phyloP scores from a whole-genome alignment of 1,139 yeast species.

The Spathaspora sp. region DNA sequence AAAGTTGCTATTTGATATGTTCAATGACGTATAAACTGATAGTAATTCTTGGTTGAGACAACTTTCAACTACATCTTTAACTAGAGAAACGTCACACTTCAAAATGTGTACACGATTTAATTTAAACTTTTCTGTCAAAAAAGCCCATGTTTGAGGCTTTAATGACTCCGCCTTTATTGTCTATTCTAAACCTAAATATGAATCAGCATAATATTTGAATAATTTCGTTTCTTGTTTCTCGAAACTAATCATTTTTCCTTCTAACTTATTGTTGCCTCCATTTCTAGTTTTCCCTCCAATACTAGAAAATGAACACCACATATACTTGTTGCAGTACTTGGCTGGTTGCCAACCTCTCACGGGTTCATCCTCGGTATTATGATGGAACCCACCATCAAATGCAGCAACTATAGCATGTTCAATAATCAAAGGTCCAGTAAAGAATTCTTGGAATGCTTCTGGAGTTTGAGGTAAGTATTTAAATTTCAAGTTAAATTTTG shows the following conservation, averaged over 20 bases:
- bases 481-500: conserved; percentile 17
- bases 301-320: conserved; percentile 42
- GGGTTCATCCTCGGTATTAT: conserved; percentile 29
- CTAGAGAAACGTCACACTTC: background rate
- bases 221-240: conserved; percentile 19
- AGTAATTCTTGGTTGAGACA: too few species aligned
- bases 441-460: conserved; percentile 19
- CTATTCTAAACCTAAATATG: conserved; percentile 26
- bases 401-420: conserved; percentile 27
- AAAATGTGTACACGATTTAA: background rate
- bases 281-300: conserved; percentile 31
- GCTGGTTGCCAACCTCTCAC: conserved; percentile 28
- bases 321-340: conserved; percentile 32
- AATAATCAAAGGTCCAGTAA: conserved; percentile 20
- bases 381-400: conserved; percentile 11
- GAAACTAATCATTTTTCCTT: conserved; percentile 26
- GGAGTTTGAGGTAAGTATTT: conserved; percentile 18
- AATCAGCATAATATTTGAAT: conserved; percentile 27
- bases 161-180: conserved; percentile 2
- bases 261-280: conserved; percentile 23
- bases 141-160: background rate
- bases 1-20: background rate
- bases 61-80: too few species aligned
- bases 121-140: background rate
- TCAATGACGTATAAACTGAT: background rate